Conservation (phyloP, 1,139 yeast species). For the Eremothecium sinecaudum region DNA sequence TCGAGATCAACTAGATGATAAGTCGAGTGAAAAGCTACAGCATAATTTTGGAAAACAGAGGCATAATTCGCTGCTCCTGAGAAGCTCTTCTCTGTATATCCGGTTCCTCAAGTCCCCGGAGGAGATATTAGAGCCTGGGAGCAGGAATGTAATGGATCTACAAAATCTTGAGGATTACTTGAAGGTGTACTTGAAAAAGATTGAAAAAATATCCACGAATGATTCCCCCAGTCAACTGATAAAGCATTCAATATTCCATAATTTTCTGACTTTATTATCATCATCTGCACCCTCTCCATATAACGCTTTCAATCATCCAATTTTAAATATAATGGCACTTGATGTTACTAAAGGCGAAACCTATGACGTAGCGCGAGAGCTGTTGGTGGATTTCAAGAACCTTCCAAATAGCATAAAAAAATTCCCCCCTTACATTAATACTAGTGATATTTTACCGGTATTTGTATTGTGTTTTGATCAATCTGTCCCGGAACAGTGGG, state of each 20-base stretch:
- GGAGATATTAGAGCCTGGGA: conserved; percentile 27
- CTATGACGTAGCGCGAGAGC: conserved; percentile 46
- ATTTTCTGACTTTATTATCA: conserved; percentile 51
- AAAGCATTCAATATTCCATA: conserved; percentile 45
- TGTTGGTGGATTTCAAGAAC: conserved; percentile 42
- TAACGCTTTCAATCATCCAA: conserved; percentile 87
- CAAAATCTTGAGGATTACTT: conserved; percentile 31
- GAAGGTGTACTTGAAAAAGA: conserved; percentile 26
- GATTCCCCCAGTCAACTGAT: conserved; percentile 23
- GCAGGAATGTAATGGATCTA: conserved; percentile 23
- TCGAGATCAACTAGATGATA: conserved; percentile 25
- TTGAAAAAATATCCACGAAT: conserved; percentile 28
- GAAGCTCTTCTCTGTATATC: conserved; percentile 34
- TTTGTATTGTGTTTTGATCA: conserved; percentile 32
- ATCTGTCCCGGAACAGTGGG: conserved; percentile 21
- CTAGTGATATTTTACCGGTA: conserved; percentile 45
- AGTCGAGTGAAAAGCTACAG: neutral
- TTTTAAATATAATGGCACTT: conserved; percentile 64
- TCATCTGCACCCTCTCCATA: conserved; percentile 62
- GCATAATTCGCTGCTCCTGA: conserved; percentile 24
- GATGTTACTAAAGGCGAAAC: conserved; percentile 24
- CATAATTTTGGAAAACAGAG: conserved; percentile 3
- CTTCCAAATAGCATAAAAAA: conserved; percentile 18
- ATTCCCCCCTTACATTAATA: conserved; percentile 52
- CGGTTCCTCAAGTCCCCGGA: conserved; percentile 40